Conservation (phyloP, 2,329 filamentous ascomycete genomes). For the Orbilia oligospora region DNA sequence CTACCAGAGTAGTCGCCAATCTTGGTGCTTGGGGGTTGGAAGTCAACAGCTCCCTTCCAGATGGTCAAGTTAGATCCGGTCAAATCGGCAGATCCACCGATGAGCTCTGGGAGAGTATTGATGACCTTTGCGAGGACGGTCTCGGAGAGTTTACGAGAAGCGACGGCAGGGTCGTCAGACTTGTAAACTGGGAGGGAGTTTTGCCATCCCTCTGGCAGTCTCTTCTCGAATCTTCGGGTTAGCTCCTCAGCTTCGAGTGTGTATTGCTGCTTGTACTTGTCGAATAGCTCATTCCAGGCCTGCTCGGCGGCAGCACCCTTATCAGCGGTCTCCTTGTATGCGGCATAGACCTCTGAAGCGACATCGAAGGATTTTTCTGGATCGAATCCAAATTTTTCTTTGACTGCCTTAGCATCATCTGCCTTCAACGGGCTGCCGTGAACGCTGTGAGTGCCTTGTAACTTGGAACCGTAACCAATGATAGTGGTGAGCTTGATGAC, state of each 20-base stretch:
- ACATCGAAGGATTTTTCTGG: conserved; percentile 93
- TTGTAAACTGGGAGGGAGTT: conserved; percentile 90
- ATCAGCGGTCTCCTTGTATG: conserved; percentile 85
- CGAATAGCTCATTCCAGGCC: conserved; percentile 94
- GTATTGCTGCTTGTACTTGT: conserved; percentile 86
- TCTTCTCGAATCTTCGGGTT: conserved; percentile 81
- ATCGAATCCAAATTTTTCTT: conserved; percentile 96
- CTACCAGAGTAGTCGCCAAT: conserved; percentile 92
- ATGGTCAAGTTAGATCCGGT: conserved; percentile 98
- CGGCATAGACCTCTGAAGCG: conserved; percentile 92
- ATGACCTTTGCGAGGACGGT: conserved; percentile 90
- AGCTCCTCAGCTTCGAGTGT: conserved; percentile 85
- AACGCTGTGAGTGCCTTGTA: conserved; percentile 93
- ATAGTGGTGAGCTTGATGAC: conserved; percentile 97
- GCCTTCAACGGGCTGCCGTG: conserved; percentile 96
- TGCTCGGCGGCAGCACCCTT: conserved; percentile 90
- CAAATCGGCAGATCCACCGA: conserved; percentile 97
- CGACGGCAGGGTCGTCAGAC: conserved; percentile 84
- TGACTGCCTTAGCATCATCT: conserved; percentile 93
- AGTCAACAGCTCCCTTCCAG: conserved; percentile 97
- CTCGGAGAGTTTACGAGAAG: conserved; percentile 97
- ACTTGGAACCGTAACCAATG: conserved; percentile 94
- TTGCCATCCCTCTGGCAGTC: conserved; percentile 96
- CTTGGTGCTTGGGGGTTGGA: conserved; percentile 88
- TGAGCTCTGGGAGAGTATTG: conserved; percentile 84